phyloP scores from a whole-genome alignment of 2,329 filamentous ascomycete genomes.

The Fusarium xyrophilum region DNA sequence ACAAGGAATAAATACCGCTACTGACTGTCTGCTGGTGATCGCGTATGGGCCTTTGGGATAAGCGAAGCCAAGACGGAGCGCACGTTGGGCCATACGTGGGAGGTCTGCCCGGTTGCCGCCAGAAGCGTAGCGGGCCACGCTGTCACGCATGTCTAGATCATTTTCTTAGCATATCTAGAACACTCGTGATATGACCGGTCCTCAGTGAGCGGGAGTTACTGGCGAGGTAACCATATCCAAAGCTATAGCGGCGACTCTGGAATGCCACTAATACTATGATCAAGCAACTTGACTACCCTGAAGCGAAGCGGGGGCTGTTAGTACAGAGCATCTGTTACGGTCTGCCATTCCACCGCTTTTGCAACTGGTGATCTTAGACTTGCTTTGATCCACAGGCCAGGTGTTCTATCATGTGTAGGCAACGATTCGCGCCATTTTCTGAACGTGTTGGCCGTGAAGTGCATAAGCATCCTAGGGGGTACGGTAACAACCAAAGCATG shows the following conservation, averaged over 20 bases:
- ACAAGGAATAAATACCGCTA: neutral
- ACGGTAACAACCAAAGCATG: neutral
- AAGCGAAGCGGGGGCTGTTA: neutral
- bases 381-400: accelerated
- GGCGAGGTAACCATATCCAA: too few species aligned
- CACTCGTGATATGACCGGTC: neutral
- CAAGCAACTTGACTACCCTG: neutral
- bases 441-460: neutral
- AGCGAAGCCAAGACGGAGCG: neutral
- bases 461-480: neutral
- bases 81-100: neutral
- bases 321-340: neutral
- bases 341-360: neutral
- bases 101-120: neutral
- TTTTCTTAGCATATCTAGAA: neutral
- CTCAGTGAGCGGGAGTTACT: neutral
- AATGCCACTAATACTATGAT: neutral
- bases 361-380: neutral
- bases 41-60: neutral
- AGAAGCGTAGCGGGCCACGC: neutral
- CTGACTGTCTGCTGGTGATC: neutral
- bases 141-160: neutral
- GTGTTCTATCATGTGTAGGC: too few species aligned
- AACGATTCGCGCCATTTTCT: neutral
- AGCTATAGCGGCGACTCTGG: too few species aligned